Evolutionary conservation across 2,329 filamentous ascomycete species (phyloP), one percentile per base, ranked within the genome.

Genomic region (Epichloe baconii): DNA sequence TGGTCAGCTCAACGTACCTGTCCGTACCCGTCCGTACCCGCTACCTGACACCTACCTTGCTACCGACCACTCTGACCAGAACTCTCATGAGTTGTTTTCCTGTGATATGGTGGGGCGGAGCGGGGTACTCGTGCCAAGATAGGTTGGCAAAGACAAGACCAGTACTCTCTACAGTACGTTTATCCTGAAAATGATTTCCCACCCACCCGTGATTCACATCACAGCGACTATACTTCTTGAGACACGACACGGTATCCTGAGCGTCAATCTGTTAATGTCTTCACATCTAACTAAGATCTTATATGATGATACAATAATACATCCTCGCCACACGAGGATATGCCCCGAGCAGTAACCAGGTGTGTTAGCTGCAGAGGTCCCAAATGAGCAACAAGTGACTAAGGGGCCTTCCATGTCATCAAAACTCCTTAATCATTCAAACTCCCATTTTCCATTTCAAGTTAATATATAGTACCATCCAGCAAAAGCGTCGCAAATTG

Each of bases 221-320:
- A 31, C 8, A 31, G 8, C 10, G 8, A 31, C 26, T 31, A 3
- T 31, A 31, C 26, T 31, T 11, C 26, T 31, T 1, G 3, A 31
- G 8, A 31, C 8, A 31, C 8, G 8, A 31, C 26, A 31, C 8
- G 26, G 26, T 11, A 31, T 31, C 26, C 3, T 31, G 26, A 31
- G 26, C 26, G 26, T 31, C 8, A 10, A 31, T 31, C 8, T 44
- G 23, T 44, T 7, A 26, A 19, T 42, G 21, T 15, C 7, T 15
- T 42, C 47, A 42, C 5, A 36, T 48, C 26, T 17, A 42, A 21
- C 34, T 17, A 49, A 49, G 41, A 31, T 26, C 19, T 35, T 23
- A 3, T 17, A 43, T 51, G 37, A 48, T 55, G 50, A 55, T 66
- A 66, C 60, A 66, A 55, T 62, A 58, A 54, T 64, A 63, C 61